Evolutionary conservation across 768 basidiomycete genomes (phyloP), one percentile per base, ranked within the genome.

Genomic region (Hirschioporus abietinus): DNA sequence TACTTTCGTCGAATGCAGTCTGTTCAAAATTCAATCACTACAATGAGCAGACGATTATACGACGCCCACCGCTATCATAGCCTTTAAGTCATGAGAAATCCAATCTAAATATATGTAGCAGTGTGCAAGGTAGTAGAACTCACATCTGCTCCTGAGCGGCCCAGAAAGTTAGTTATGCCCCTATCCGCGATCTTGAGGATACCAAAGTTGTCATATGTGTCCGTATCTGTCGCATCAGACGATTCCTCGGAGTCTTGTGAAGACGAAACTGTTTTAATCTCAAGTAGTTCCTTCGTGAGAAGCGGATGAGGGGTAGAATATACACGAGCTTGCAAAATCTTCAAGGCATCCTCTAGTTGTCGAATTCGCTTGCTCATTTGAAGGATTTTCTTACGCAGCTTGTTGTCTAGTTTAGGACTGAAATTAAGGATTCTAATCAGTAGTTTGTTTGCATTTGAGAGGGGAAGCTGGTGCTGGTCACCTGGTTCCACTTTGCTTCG

Each of bases 71-170:
- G 42, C 4, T 52, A 52, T 3, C 42, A 52, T 52, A 1, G 42
- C 42, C 42, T 52, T 15, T 52, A 20, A 36, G 12, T 52, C 12
- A 3, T 15, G 12, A 6, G 12, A 1, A 6, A 2, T 1, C 12
- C 42, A 52, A 1, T 1, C 42, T 15, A n/a, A 20, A 15, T n/a
- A n/a, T n/a, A 52, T 15, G 42, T 6, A 52, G 20, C 42, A 15
- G 12, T n/a, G n/a, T n/a, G n/a, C n/a, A n/a, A n/a, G n/a, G n/a
- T n/a, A n/a, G n/a, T 1, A 52, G 3, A 20, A 52, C 42, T 52
- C 63, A 87, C 88, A 82, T 92, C 90, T 26, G 90, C 83, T 26
- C 89, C 90, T 15, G 87, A 90, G 9, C 86, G 88, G 24, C 91
- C 91, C 70, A 89, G 90, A 74, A 90, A 92, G 72, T 87, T 88